Percentiles rank a stretch among this genome's conserved stretches.
Conservation (phyloP, 805 yeast species). For the Nakazawaea molendinolei region DNA sequence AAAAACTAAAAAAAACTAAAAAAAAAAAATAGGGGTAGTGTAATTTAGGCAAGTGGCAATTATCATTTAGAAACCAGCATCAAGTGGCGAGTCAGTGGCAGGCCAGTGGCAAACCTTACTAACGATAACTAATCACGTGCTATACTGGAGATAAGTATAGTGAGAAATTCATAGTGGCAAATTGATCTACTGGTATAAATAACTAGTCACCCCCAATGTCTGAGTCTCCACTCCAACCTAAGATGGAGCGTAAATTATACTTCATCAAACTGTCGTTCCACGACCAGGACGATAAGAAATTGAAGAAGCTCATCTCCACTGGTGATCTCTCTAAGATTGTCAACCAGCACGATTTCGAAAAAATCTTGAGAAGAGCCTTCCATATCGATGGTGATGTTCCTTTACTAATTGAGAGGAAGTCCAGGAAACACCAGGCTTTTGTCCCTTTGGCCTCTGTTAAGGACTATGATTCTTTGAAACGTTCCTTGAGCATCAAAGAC, state of each 20-base stretch:
- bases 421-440: slow-evolving; percentile 37
- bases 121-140: too few species aligned
- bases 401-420: slow-evolving; percentile 27
- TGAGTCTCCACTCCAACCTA: too few species aligned
- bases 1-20: not conserved
- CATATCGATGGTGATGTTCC: not conserved
- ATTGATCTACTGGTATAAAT: not conserved
- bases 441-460: slow-evolving; percentile 29
- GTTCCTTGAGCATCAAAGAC: slow-evolving; percentile 43
- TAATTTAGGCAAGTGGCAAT: too few species aligned
- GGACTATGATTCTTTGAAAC: slow-evolving; percentile 36
- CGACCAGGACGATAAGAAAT: not conserved
- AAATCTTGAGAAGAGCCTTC: slow-evolving; percentile 6
- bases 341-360: slow-evolving; percentile 3
- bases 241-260: slow-evolving; percentile 1
- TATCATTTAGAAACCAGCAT: too few species aligned
- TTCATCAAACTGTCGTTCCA: slow-evolving; percentile 4
- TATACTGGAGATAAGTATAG: too few species aligned
- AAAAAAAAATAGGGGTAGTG: too few species aligned
- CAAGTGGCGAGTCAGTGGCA: too few species aligned
- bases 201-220: too few species aligned
- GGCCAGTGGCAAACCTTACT: too few species aligned
- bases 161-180: slow-evolving; percentile 5
- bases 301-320: slow-evolving; percentile 6
- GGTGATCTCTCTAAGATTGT: slow-evolving; percentile 8